Evolutionary conservation across 768 basidiomycete species (phyloP), one percentile per base, ranked within the genome.

Genomic region (Macrocybe gigantea): DNA sequence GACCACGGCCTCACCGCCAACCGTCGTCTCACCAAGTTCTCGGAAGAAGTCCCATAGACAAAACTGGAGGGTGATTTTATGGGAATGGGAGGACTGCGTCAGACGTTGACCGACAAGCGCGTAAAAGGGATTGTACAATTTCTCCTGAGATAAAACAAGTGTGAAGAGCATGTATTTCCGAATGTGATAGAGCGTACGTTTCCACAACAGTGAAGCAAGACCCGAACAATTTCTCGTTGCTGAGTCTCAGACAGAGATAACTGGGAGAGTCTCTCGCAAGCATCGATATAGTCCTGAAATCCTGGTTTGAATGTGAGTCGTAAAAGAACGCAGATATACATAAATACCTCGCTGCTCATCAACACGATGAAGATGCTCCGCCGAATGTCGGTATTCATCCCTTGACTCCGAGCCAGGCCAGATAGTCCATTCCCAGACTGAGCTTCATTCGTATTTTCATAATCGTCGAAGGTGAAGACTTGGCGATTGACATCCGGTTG

Each of bases 341-440:
- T 48, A 67, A 83, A 54, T 59, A 95, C 95, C 60, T 95, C 92
- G 55, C 90, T 89, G 59, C 89, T 95, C 93, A 98, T 96, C 33
- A 98, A 67, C 9, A 94, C 86, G 11, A 93, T 82, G 59, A 99
- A 99, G 45, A 97, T 83, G 47, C 87, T 85, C 52, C 92, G 74
- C 34, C 95, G 78, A 35, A 97, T 85, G 56, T 97, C 96, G 1
- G 94, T 97, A 60, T 99, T 99, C 95, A 99, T 98, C 14, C 96
- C 96, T 62, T 99, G 96, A 60, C 83, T 86, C 55, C 82, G 77
- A 4, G 96, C 95, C n/a, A 98, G 74, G 56, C 83, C 85, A 35
- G 85, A 53, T 32, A 98, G 69, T 22, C 22, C 22, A 5, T 69
- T 62, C 38, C 66, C 71, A 30, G 60, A 57, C 2, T 52, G 41